These are phyloP conservation scores for Furcasterigmium furcatum DNA, from an alignment of 2,329 filamentous ascomycete species.

Conservation along the genomic window DNA sequence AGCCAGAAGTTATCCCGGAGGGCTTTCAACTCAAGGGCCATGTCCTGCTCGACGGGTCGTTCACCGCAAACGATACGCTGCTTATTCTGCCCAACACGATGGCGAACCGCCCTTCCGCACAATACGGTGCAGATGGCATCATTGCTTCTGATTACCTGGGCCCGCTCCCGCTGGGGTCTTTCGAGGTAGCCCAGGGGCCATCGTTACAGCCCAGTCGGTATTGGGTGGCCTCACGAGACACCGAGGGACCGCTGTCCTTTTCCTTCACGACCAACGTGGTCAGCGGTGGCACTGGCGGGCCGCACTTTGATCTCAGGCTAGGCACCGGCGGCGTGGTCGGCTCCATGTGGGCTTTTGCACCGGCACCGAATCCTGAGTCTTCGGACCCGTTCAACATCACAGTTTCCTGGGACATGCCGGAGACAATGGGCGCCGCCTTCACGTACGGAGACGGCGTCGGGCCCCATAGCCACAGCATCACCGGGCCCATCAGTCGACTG, in stretches of 20 bases:
- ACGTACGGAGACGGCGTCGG: conserved; percentile 1
- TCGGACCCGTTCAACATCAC: not conserved
- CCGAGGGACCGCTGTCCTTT: conserved; percentile 1
- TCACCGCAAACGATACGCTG: not conserved
- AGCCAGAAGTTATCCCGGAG: not conserved
- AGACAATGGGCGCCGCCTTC: not conserved
- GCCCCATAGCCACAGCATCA: not conserved
- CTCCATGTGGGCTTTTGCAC: conserved; percentile 5
- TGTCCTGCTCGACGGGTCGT: not conserved
- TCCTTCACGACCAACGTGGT: not conserved
- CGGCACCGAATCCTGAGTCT: not conserved
- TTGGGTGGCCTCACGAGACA: conserved; percentile 1
- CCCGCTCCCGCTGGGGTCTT: conserved; percentile 5
- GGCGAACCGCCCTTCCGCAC: not conserved
- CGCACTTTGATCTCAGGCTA: conserved; percentile 2
- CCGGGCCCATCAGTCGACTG: not conserved
- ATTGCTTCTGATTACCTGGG: conserved; percentile 4
- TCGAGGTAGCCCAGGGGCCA: not conserved
- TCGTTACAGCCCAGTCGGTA: not conserved
- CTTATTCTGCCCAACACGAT: conserved; percentile 1
- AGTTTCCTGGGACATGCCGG: not conserved
- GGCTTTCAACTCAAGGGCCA: not conserved
- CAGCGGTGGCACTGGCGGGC: not conserved
- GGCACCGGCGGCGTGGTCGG: conserved; percentile 1
- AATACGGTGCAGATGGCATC: conserved; percentile 1